Evolutionary conservation across 805 yeast species (phyloP), one percentile per base, ranked within the genome.

Genomic region (Myxozyma mucilagina): DNA sequence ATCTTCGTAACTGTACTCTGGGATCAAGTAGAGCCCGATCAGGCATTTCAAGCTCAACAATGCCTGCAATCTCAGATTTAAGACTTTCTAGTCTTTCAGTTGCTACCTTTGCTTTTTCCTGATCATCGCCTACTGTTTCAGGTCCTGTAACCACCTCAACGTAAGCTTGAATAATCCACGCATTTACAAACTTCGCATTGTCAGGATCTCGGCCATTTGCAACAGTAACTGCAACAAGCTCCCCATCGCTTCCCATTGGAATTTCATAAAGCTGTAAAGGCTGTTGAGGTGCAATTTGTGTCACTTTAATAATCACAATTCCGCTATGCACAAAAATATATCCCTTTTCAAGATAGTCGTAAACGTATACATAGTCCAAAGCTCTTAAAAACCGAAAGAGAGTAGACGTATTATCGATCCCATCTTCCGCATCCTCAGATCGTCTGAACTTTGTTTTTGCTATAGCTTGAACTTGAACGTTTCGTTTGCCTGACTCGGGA

Each of bases 401-500:
- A 5, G 41, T 20, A 32, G 53, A 38, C 11, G 61, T 51, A n/a
- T 47, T 29, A n/a, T 53, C 59, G 8, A 18, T 38, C 3, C 43
- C 48, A n/a, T 42, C 31, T 7, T 47, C 53, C 7, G 20, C 36
- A 13, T 48, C 51, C 16, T 41, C 49, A 4, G 48, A 42, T 1
- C 29, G 39, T 16, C 44, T 16, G 34, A 62, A 42, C 35, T 31
- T 38, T 4, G 66, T 48, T 24, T 34, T 49, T 16, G 57, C 32
- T 34, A 62, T 38, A n/a, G 52, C 29, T 51, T 62, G 66, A 11
- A 59, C 63, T 24, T 55, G 60, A 18, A 61, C 65, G 11, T 57
- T 43, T 35, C 73, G 69, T 20, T 72, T 70, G 32, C 78, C 77
- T 0, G 78, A 73, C 62, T 76, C 79, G 1, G 79, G 79, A 47